phyloP scores from a whole-genome alignment of 2,329 filamentous ascomycete genomes.

The Grosmannia huntii region DNA sequence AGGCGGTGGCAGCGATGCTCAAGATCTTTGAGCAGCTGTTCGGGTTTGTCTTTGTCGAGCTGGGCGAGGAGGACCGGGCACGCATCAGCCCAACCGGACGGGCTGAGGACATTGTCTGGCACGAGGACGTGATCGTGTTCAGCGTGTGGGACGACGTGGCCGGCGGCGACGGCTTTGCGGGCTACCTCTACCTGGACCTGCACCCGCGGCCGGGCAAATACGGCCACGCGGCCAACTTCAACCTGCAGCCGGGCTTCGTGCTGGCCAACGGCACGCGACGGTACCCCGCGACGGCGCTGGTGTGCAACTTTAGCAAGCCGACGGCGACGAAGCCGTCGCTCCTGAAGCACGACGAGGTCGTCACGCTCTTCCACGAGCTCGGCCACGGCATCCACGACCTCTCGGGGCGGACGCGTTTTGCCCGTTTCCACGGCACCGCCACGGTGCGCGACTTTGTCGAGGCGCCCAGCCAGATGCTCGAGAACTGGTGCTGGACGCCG shows the following conservation, averaged over 20 bases:
- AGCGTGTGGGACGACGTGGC: constrained; percentile 61
- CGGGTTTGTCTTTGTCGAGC: constrained; percentile 64
- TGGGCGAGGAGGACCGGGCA: constrained; percentile 52
- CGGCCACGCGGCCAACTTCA: constrained; percentile 76
- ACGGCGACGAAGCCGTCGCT: constrained; percentile 63
- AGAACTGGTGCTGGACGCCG: constrained; percentile 65
- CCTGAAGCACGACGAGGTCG: constrained; percentile 71
- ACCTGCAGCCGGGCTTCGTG: constrained; percentile 59
- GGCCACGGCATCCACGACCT: constrained; percentile 61
- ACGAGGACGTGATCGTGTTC: constrained; percentile 71
- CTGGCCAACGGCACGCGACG: constrained; percentile 52
- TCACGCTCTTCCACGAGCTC: constrained; percentile 70
- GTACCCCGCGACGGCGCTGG: constrained; percentile 67
- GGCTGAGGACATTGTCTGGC: constrained; percentile 64
- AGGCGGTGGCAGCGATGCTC: constrained; percentile 66
- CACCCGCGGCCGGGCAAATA: constrained; percentile 75
- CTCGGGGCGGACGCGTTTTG: constrained; percentile 47
- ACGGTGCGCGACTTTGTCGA: constrained; percentile 59
- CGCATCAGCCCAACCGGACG: constrained; percentile 53
- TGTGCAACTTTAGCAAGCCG: constrained; percentile 79
- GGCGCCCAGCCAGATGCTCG: constrained; percentile 60
- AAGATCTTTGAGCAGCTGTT: constrained; percentile 75
- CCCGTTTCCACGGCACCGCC: constrained; percentile 55
- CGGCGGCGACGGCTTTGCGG: constrained; percentile 60
- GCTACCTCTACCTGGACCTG: constrained; percentile 73